These are phyloP conservation scores for Aspergillus panamensis DNA, from an alignment of 495 filamentous ascomycete species.

Conservation along the genomic window DNA sequence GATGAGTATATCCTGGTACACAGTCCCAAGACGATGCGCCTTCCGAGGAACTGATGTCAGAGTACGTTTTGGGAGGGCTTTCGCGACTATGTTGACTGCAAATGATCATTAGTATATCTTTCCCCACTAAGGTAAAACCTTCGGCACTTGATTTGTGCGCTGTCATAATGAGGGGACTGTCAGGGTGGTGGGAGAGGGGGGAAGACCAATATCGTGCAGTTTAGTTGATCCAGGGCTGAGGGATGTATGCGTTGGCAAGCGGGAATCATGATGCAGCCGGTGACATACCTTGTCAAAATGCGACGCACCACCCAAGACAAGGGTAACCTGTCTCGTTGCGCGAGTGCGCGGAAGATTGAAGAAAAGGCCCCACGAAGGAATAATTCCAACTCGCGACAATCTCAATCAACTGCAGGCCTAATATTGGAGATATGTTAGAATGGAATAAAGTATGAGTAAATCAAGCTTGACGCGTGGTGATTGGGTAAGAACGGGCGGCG, in stretches of 20 bases:
- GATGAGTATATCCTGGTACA: slow-evolving; percentile 24
- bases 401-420: slow-evolving; percentile 14
- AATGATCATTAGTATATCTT: slow-evolving; percentile 28
- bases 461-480: slow-evolving; percentile 32
- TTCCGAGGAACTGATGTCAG: slow-evolving; percentile 23
- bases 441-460: slow-evolving; percentile 11
- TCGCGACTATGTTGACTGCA: slow-evolving; percentile 24
- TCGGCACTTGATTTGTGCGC: slow-evolving; percentile 29
- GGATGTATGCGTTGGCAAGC: slow-evolving; percentile 52
- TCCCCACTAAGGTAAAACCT: slow-evolving; percentile 22
- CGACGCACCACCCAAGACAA: slow-evolving; percentile 29
- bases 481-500: slow-evolving; percentile 19
- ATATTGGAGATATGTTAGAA: slow-evolving; percentile 18
- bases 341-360: slow-evolving; percentile 8
- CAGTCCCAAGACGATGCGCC: slow-evolving; percentile 23
- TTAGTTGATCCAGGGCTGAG: slow-evolving; percentile 33
- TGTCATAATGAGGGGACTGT: slow-evolving; percentile 24
- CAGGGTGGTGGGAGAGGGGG: slow-evolving; percentile 23
- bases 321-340: slow-evolving; percentile 16
- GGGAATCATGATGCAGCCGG: slow-evolving; percentile 37
- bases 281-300: slow-evolving; percentile 46
- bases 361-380: neutral
- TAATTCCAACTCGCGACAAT: slow-evolving; percentile 12
- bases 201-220: slow-evolving; percentile 25
- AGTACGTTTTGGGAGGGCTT: slow-evolving; percentile 20